phyloP scores from a whole-genome alignment of 2,329 filamentous ascomycete genomes.

The Eutypa lata region DNA sequence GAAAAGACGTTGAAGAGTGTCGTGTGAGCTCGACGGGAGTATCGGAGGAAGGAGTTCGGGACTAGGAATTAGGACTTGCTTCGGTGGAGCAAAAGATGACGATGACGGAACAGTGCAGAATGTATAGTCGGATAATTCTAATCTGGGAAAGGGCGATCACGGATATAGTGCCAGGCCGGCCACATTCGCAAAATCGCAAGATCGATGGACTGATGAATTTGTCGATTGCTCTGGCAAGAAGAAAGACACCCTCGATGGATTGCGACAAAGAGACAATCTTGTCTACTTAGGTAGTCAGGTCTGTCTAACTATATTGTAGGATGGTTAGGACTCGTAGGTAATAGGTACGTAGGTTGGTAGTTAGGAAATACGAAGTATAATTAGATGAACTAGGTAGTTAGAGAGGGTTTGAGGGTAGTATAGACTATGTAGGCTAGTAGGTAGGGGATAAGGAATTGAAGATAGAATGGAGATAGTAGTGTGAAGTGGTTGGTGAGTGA shows the following conservation, averaged over 20 bases:
- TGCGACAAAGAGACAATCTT: neutral
- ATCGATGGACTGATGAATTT: neutral
- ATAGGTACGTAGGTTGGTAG: no score
- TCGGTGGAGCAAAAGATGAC: slow-evolving; percentile 16
- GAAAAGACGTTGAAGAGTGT: slow-evolving; percentile 7
- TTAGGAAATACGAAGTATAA: no score
- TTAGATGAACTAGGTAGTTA: no score
- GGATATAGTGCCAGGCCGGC: neutral
- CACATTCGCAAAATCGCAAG: neutral
- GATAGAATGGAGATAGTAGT: neutral
- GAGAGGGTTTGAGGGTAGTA: no score
- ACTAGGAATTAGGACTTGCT: slow-evolving; percentile 13
- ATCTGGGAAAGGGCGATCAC: neutral
- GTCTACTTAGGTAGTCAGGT: neutral
- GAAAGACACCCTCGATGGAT: neutral
- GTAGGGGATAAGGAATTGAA: neutral
- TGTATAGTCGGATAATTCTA: slow-evolving; percentile 18
- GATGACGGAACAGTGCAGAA: slow-evolving; percentile 15
- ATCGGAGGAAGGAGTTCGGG: slow-evolving; percentile 19
- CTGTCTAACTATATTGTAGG: neutral
- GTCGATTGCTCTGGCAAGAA: neutral
- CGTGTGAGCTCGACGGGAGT: slow-evolving; percentile 17
- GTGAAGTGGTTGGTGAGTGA: neutral
- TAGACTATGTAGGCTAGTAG: neutral
- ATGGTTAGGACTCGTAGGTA: neutral